phyloP scores from a whole-genome alignment of 139 green algal genomes.

The Deuterostichococcus epilithicus region DNA sequence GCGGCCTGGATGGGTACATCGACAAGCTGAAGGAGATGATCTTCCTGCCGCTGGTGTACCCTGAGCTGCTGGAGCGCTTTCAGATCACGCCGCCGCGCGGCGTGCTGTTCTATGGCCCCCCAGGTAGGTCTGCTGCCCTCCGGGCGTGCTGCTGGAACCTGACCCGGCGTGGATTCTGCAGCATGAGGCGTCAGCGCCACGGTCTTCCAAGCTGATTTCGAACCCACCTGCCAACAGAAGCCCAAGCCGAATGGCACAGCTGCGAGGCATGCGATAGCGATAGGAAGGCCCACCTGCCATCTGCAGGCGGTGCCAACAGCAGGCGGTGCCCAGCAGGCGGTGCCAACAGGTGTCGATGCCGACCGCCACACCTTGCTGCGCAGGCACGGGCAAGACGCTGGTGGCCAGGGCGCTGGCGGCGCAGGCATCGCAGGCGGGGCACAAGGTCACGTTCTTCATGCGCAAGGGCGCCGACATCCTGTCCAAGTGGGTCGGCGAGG shows the following conservation, averaged over 20 bases:
- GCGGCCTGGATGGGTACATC: slow-evolving; percentile 84
- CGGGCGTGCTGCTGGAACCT: too few relatives aligned
- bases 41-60: slow-evolving; percentile 93
- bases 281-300: too few relatives aligned
- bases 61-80: slow-evolving; percentile 89
- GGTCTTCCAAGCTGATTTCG: too few relatives aligned
- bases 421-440: slow-evolving; percentile 54
- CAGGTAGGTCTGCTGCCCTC: slow-evolving; percentile 32
- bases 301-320: too few relatives aligned
- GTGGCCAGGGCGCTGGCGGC: slow-evolving; percentile 86
- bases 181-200: too few relatives aligned
- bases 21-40: slow-evolving; percentile 95
- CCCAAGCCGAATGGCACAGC: too few relatives aligned
- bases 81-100: slow-evolving; percentile 77
- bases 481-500: slow-evolving; percentile 95
- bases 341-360: too few relatives aligned
- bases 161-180: too few relatives aligned
- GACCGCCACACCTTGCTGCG: too few relatives aligned
- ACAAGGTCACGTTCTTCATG: slow-evolving; percentile 93
- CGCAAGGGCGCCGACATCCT: slow-evolving; percentile 92
- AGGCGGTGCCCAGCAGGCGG: too few relatives aligned
- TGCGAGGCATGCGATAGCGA: too few relatives aligned
- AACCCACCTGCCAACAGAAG: too few relatives aligned
- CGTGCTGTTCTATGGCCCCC: slow-evolving; percentile 90
- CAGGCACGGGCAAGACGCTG: slow-evolving; percentile 92